Evolutionary conservation across 2,329 filamentous ascomycete genomes (phyloP).

Genomic region (Fusarium sp.): DNA sequence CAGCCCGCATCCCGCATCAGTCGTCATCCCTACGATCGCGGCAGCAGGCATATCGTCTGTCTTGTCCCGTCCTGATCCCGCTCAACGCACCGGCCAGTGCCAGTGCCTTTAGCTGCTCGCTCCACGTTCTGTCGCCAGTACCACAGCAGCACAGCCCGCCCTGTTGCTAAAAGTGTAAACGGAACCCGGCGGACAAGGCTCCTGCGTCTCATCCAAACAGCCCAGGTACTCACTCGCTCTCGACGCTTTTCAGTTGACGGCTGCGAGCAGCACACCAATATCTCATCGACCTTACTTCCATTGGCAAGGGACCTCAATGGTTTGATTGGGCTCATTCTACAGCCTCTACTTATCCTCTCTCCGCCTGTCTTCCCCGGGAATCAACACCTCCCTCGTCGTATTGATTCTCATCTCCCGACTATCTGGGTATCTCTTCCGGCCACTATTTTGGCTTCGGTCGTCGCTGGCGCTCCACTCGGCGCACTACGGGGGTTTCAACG

Average conservation of each 20-base stretch:
- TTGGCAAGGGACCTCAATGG: constrained; percentile 28
- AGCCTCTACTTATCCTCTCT: constrained; percentile 40
- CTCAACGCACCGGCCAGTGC: constrained; percentile 34
- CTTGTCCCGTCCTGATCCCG: constrained; percentile 25
- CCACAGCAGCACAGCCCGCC: constrained; percentile 36
- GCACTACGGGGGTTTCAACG: constrained; percentile 43
- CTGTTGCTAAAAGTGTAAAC: constrained; percentile 28
- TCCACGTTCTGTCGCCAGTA: constrained; percentile 36
- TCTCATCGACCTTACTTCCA: constrained; percentile 26
- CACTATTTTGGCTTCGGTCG: constrained; percentile 35
- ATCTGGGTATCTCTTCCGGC: constrained; percentile 38
- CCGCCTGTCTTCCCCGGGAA: constrained; percentile 38
- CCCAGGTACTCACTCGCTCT: constrained; percentile 22
- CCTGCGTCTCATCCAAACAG: constrained; percentile 26
- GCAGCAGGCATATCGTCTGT: constrained; percentile 40
- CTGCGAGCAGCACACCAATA: constrained; percentile 39
- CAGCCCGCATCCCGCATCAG: constrained; percentile 44
- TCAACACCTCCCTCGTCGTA: constrained; percentile 35
- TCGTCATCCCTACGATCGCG: constrained; percentile 45
- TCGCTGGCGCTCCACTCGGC: constrained; percentile 43
- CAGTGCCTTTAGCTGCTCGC: constrained; percentile 24
- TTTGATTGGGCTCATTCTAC: constrained; percentile 32
- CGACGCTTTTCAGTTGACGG: constrained; percentile 30
- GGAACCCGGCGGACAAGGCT: constrained; percentile 29
- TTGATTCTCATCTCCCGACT: constrained; percentile 34